These are phyloP conservation scores for Fusarium zealandicum DNA, from an alignment of 2,329 filamentous ascomycete genomes.

Conservation along the genomic window DNA sequence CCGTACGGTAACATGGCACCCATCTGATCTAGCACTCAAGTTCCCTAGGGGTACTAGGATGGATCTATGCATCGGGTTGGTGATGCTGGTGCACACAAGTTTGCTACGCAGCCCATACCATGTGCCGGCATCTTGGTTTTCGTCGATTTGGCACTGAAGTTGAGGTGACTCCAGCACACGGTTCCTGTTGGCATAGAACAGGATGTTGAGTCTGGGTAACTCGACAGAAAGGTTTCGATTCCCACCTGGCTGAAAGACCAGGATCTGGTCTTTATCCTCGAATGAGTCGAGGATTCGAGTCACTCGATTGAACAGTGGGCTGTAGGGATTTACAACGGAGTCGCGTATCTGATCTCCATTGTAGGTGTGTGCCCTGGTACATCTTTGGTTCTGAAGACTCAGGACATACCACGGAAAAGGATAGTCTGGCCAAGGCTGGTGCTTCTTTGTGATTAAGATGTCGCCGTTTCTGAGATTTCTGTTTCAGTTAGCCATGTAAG, in stretches of 20 bases:
- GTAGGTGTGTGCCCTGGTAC: conserved; percentile 5
- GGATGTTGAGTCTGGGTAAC: conserved; percentile 59
- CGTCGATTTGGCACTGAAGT: conserved; percentile 59
- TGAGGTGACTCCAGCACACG: conserved; percentile 56
- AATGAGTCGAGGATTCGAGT: conserved; percentile 31
- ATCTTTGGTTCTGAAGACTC: conserved; percentile 17
- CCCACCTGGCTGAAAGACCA: conserved; percentile 31
- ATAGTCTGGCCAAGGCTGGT: conserved; percentile 28
- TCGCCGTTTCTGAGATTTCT: conserved; percentile 32
- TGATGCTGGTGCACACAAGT: conserved; percentile 61
- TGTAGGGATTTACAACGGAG: conserved; percentile 31
- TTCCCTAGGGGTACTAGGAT: conserved; percentile 62
- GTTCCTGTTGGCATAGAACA: conserved; percentile 57
- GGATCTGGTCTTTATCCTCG: conserved; percentile 25
- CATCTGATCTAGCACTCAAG: conserved; percentile 13
- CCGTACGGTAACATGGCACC: conserved; percentile 40
- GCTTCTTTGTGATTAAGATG: conserved; percentile 28
- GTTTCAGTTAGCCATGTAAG: background rate
- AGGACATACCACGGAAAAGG: conserved; percentile 19
- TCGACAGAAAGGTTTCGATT: conserved; percentile 52
- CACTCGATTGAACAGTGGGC: conserved; percentile 32
- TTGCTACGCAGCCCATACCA: conserved; percentile 68
- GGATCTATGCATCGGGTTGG: conserved; percentile 53
- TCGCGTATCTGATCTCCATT: conserved; percentile 5
- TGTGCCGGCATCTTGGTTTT: conserved; percentile 65